phyloP scores from a whole-genome alignment of 176 grass and related monocot genomes.

The Carex cristatella region DNA sequence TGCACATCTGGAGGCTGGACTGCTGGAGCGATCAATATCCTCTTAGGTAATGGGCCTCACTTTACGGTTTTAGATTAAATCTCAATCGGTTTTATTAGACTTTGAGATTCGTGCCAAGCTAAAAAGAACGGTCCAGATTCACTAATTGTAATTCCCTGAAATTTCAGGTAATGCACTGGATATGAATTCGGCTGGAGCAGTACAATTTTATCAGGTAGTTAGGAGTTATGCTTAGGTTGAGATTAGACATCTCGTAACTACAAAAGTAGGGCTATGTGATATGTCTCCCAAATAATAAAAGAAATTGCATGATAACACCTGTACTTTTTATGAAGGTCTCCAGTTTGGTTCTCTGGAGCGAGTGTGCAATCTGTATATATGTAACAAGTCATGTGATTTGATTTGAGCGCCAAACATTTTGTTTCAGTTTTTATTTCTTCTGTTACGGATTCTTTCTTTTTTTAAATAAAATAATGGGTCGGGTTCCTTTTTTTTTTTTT shows the following conservation, averaged over 20 bases:
- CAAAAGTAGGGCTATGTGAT: neutral
- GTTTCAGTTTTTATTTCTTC: neutral
- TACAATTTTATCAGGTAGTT: neutral
- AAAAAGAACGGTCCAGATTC: too few relatives aligned
- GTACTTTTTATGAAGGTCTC: neutral
- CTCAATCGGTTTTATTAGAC: too few relatives aligned
- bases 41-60: too few relatives aligned
- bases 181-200: neutral
- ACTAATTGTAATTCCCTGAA: too few relatives aligned
- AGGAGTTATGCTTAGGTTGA: neutral
- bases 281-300: too few relatives aligned
- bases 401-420: neutral
- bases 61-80: too few relatives aligned
- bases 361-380: neutral
- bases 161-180: too few relatives aligned
- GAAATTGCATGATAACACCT: neutral
- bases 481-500: neutral
- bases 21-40: too few relatives aligned
- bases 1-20: neutral
- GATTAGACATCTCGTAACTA: neutral
- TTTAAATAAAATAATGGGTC: neutral
- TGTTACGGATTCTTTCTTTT: neutral
- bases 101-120: too few relatives aligned
- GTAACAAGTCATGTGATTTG: neutral
- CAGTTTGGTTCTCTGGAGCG: neutral